Conservation (phyloP, 345 rosid species). For the Syzygium jambos region DNA sequence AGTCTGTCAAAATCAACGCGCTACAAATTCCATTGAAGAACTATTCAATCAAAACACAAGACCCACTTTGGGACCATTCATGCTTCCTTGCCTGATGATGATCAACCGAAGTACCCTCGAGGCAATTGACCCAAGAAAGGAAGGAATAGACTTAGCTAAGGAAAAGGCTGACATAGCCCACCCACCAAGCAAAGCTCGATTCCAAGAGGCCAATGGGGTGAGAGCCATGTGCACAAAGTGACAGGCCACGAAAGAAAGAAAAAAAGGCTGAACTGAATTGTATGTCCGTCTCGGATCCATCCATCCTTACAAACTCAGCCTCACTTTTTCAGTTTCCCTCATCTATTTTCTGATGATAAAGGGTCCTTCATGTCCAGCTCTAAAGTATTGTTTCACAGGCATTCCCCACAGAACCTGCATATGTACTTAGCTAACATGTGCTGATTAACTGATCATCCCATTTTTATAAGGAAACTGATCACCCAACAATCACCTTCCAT, state of each 20-base stretch:
- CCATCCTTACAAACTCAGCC: conserved; percentile 1
- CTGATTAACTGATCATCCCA: not conserved
- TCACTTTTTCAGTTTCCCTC: conserved; percentile 6
- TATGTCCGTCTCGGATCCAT: not conserved
- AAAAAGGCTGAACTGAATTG: conserved; percentile 7
- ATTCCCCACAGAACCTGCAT: not conserved
- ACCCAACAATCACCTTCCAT: not conserved
- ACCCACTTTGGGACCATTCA: not conserved
- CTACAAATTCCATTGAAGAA: not conserved
- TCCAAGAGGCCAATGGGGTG: conserved; percentile 2
- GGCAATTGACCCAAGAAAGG: not conserved
- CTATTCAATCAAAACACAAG: not conserved
- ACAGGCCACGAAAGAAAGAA: not conserved
- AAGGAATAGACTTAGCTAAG: not conserved
- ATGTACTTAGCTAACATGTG: not conserved
- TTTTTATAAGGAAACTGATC: not conserved
- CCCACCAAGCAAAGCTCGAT: conserved; percentile 32
- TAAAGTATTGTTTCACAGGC: conserved; percentile 20
- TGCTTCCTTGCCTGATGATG: not conserved
- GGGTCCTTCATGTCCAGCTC: conserved; percentile 28
- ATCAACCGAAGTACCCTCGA: not conserved
- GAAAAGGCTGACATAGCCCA: conserved; percentile 11
- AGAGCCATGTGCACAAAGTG: conserved; percentile 42
- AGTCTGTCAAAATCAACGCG: not conserved
- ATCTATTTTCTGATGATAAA: conserved; percentile 2